Evolutionary conservation across 2,329 filamentous ascomycete genomes (phyloP), one percentile per base, ranked within the genome.

Genomic region (Mycogone perniciosa): DNA sequence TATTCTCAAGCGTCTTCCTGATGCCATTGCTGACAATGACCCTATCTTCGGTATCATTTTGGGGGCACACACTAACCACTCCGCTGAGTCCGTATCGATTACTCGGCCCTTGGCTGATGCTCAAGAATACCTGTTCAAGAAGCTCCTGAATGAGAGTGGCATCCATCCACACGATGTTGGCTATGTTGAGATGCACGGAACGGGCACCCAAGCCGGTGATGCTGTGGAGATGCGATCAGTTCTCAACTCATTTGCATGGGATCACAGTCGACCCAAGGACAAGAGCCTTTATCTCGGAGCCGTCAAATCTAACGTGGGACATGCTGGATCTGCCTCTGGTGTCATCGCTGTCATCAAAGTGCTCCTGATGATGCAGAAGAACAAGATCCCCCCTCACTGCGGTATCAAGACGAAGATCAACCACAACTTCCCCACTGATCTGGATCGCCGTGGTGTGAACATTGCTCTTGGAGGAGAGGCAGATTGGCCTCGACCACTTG

Each of bases 151-250:
- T 34, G 80, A 88, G 40, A 39, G 34, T 5, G 45, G 45, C 7
- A 27, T 47, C 29, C 84, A 90, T 60, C 85, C 88, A 2, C 77
- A 82, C 48, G 85, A 89, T 56, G 78, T 95, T 43, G 82, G 83
- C 66, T 92, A 91, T 60, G 85, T 93, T 5, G 89, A 95, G 68
- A 89, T 92, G 82, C 89, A 95, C 66, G 89, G 89, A 7, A 95
- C 89, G 2, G 89, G 89, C 39, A 95, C 89, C 0, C 87, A 92
- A 65, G 88, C 87, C 38, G 89, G 89, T 54, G 89, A 95, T 62
- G 84, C 82, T 6, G 85, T 83, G 5, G 89, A 95, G 66, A 90
- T 91, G 85, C 74, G 80, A 2, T 89, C 86, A 1, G 86, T 93
- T 46, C 13, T 46, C n/a, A 38, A 38, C 20, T 20, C 20, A 20